These are phyloP conservation scores for Ceratobasidium sp. DNA, from an alignment of 1,284 basidiomycete genomes.

Conservation along the genomic window DNA sequence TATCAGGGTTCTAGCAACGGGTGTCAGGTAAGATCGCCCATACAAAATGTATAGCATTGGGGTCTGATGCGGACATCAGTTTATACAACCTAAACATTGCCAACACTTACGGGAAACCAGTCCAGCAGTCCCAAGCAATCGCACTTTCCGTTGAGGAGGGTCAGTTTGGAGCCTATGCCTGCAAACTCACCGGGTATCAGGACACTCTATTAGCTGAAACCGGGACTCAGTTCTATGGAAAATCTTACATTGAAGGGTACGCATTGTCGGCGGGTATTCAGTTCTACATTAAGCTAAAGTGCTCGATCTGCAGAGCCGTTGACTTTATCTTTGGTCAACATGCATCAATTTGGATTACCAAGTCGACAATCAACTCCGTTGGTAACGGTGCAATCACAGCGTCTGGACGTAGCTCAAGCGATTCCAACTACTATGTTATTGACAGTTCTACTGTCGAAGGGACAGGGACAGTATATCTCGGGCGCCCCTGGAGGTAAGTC, in stretches of 20 bases:
- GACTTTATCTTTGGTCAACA: conserved; percentile 43
- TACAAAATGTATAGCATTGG: background rate
- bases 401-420: conserved; percentile 32
- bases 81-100: conserved; percentile 45
- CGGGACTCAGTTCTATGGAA: conserved; percentile 44
- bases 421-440: conserved; percentile 44
- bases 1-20: conserved; percentile 42
- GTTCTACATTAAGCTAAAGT: background rate
- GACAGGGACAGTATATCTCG: conserved; percentile 1
- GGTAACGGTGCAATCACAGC: conserved; percentile 43
- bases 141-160: conserved; percentile 43
- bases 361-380: conserved; percentile 31
- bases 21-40: conserved; percentile 40
- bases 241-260: conserved; percentile 42
- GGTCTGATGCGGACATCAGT: background rate
- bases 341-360: conserved; percentile 41
- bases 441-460: conserved; percentile 40
- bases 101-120: conserved; percentile 43
- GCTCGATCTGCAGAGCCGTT: conserved; percentile 40
- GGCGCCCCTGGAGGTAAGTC: conserved; percentile 25
- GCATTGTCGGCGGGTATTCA: conserved; percentile 10
- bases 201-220: conserved; percentile 45
- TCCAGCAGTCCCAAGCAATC: conserved; percentile 42
- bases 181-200: conserved; percentile 43
- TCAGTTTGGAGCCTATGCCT: conserved; percentile 43